Evolutionary conservation across 768 basidiomycete species (phyloP).

Genomic region (Mrakia frigida): DNA sequence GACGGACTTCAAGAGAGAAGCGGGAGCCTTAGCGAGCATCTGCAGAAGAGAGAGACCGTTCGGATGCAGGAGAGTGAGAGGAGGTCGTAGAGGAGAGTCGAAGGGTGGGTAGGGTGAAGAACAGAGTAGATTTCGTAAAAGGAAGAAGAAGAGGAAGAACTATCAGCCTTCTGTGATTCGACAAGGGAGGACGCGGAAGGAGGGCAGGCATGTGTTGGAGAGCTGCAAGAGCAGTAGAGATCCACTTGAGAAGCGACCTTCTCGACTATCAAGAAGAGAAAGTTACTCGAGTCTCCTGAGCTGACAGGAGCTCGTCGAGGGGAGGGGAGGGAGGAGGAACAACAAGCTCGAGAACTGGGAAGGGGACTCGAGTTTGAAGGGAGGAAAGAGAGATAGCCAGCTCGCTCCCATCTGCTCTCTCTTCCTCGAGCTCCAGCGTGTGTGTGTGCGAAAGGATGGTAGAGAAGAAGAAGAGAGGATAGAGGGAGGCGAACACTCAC

Average conservation of each 20-base stretch:
- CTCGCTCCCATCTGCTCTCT: not conserved
- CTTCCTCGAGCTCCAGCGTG: not conserved
- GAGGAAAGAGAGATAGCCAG: conserved; percentile 3
- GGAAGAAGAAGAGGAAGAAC: not conserved
- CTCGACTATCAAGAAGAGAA: not conserved
- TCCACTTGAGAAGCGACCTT: not conserved
- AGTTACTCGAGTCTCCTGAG: not conserved
- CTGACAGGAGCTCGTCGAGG: not conserved
- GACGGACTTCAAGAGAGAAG: conserved; percentile 25
- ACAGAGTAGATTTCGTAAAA: not conserved
- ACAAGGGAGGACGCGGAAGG: not conserved
- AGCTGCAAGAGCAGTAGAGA: not conserved
- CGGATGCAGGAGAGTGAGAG: not conserved
- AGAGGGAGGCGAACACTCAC: not conserved
- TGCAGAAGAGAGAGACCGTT: not conserved
- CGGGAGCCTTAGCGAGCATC: conserved; percentile 30
- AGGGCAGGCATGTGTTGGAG: not conserved
- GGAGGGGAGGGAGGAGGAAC: too few species aligned
- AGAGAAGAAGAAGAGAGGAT: not conserved
- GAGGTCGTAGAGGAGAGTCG: not conserved
- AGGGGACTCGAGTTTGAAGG: not conserved
- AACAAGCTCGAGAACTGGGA: not conserved
- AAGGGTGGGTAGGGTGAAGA: not conserved
- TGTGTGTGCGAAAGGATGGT: not conserved
- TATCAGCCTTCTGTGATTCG: not conserved